Evolutionary conservation across 2,329 filamentous ascomycete species (phyloP).

Genomic region (Bipolaris victoriae): DNA sequence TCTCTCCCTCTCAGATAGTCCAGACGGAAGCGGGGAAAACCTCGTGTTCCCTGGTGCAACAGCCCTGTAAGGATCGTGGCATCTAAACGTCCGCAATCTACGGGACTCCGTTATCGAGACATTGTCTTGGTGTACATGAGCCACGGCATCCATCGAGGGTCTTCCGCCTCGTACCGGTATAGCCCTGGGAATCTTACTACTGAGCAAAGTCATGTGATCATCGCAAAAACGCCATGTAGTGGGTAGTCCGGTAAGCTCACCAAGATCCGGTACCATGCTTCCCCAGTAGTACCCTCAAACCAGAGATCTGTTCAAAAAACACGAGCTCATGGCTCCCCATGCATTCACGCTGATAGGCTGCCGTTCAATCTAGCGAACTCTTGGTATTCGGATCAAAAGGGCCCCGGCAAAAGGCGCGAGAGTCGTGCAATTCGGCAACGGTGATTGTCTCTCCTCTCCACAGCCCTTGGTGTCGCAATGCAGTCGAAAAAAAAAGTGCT

Average conservation of each 20-base stretch:
- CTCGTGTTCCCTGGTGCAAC: no score
- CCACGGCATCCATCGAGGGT: not conserved
- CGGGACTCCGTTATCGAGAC: conserved; percentile 1
- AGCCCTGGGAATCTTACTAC: no score
- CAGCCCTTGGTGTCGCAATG: conserved; percentile 19
- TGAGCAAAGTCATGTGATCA: conserved; percentile 12
- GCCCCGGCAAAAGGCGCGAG: conserved; percentile 16
- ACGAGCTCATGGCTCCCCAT: conserved; percentile 33
- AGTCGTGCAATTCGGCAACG: conserved; percentile 27
- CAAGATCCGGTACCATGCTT: conserved; percentile 2
- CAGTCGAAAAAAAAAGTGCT: conserved; percentile 5
- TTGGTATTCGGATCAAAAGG: conserved; percentile 26
- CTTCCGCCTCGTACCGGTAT: not conserved
- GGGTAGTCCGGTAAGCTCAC: not conserved
- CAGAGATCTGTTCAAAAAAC: not conserved
- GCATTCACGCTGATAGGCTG: conserved; percentile 14
- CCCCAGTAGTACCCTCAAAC: not conserved
- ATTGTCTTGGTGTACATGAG: no score
- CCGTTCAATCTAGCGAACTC: not conserved
- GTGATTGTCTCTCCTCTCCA: conserved; percentile 6
- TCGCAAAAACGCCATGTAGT: not conserved
- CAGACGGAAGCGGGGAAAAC: not conserved
- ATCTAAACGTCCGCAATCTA: not conserved
- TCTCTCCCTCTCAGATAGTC: not conserved
- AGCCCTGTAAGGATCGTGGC: no score